These are phyloP conservation scores for Lyophyllum atratum DNA, from an alignment of 768 basidiomycete species.

Conservation along the genomic window DNA sequence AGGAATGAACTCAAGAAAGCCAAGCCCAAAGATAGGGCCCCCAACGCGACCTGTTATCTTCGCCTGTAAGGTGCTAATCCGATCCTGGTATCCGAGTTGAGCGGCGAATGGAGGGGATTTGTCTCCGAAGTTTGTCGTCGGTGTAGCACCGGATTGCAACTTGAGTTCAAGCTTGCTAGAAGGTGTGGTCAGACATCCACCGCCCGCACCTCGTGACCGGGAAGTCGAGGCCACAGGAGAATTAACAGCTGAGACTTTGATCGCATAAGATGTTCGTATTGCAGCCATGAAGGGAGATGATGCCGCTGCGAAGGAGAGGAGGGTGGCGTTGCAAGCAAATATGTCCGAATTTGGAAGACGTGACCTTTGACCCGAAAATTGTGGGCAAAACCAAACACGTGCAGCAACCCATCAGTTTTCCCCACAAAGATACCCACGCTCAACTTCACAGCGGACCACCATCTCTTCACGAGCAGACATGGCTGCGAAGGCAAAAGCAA, in stretches of 20 bases:
- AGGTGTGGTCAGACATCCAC: background rate
- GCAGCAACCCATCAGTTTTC: background rate
- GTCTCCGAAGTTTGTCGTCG: background rate
- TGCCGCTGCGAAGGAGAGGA: too few species aligned
- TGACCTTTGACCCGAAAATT: too few species aligned
- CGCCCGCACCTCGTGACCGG: background rate
- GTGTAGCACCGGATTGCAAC: background rate
- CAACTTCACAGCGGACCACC: background rate
- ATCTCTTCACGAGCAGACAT: slow-evolving; percentile 31
- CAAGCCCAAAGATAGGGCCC: background rate
- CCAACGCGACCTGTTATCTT: background rate
- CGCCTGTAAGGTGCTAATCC: background rate
- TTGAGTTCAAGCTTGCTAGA: background rate
- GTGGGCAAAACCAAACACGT: background rate
- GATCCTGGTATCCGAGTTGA: background rate
- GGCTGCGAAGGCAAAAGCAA: slow-evolving; percentile 68
- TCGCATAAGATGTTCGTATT: background rate
- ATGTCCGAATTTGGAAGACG: too few species aligned
- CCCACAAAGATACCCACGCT: background rate
- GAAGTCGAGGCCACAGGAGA: background rate
- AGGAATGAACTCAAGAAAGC: background rate
- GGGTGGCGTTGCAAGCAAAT: too few species aligned
- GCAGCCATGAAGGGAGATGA: background rate
- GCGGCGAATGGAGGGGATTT: background rate
- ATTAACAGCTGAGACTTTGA: background rate